A percentile compares a stretch with the other conserved stretches of the same genome.
phyloP scores from a whole-genome alignment of 225 moss, liverwort and hornwort species.

The Physcomitrium patens region DNA sequence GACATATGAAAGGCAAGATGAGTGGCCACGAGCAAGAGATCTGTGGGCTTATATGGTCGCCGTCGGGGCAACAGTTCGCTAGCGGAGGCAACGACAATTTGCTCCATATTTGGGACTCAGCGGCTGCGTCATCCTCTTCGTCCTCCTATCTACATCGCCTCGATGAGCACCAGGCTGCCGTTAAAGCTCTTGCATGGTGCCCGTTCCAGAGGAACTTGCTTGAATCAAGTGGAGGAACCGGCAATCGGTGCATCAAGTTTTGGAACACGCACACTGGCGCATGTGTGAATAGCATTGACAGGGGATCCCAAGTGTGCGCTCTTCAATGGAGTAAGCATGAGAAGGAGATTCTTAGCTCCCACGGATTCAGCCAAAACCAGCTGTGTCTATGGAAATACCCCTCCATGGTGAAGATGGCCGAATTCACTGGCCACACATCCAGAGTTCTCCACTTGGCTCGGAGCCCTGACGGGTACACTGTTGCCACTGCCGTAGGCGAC shows the following conservation, averaged over 20 bases:
- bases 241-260: slow-evolving; percentile 76
- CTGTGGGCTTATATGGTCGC: slow-evolving; percentile 77
- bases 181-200: slow-evolving; percentile 78
- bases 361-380: slow-evolving; percentile 79
- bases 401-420: slow-evolving; percentile 74
- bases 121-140: slow-evolving; percentile 30
- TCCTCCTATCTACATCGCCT: slow-evolving; percentile 63
- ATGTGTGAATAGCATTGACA: slow-evolving; percentile 70
- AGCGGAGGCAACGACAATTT: slow-evolving; percentile 82
- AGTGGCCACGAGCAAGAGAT: slow-evolving; percentile 58
- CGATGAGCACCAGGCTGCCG: slow-evolving; percentile 74
- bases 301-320: slow-evolving; percentile 59
- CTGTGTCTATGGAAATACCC: slow-evolving; percentile 77
- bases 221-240: slow-evolving; percentile 77
- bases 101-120: slow-evolving; percentile 68
- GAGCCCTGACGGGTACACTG: slow-evolving; percentile 61
- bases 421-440: slow-evolving; percentile 73
- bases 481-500: slow-evolving; percentile 68
- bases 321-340: slow-evolving; percentile 82
- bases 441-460: slow-evolving; percentile 74
- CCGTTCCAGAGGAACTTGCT: slow-evolving; percentile 72
- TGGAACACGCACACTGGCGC: slow-evolving; percentile 78
- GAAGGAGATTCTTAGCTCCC: slow-evolving; percentile 76
- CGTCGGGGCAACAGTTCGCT: slow-evolving; percentile 70
- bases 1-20: slow-evolving; percentile 34